phyloP scores from a whole-genome alignment of 2,329 filamentous ascomycete species.

The Falciphora oryzae region DNA sequence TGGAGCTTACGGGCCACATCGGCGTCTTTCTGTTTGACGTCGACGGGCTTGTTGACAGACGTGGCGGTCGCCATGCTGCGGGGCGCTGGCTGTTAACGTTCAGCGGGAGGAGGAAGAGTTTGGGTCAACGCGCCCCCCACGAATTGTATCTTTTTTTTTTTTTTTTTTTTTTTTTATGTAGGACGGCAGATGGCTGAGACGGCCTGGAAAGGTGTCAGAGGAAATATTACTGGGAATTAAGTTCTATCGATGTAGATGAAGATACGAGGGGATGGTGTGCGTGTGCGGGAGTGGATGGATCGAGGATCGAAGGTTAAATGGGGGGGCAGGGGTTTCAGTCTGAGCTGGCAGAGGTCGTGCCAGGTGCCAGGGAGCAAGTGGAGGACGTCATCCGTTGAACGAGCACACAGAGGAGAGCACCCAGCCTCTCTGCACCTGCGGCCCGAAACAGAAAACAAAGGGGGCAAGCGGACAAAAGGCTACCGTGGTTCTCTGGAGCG shows the following conservation, averaged over 20 bases:
- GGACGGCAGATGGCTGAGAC: too few relatives aligned
- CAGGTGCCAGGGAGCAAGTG: neutral
- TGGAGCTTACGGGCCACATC: conserved; percentile 93
- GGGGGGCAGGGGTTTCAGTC: neutral
- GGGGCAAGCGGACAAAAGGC: neutral
- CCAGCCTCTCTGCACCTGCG: neutral
- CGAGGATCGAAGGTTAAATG: neutral
- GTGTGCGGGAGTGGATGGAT: neutral
- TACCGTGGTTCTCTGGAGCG: neutral
- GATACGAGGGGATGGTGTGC: neutral
- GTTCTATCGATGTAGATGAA: neutral
- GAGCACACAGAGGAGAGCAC: neutral
- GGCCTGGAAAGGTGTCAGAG: neutral
- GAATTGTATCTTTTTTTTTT: neutral
- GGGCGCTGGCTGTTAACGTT: neutral
- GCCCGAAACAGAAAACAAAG: neutral
- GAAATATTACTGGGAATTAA: neutral
- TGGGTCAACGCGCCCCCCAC: neutral
- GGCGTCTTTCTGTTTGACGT: conserved; percentile 70
- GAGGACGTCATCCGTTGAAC: neutral
- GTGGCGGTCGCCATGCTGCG: conserved; percentile 1
- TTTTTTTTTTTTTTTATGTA: too few relatives aligned
- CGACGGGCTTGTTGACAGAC: conserved; percentile 65
- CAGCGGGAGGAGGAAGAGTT: neutral
- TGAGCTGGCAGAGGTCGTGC: neutral